Base-by-base conservation (phyloP, 345 rosid species). In the Balakata baccata region DNA sequence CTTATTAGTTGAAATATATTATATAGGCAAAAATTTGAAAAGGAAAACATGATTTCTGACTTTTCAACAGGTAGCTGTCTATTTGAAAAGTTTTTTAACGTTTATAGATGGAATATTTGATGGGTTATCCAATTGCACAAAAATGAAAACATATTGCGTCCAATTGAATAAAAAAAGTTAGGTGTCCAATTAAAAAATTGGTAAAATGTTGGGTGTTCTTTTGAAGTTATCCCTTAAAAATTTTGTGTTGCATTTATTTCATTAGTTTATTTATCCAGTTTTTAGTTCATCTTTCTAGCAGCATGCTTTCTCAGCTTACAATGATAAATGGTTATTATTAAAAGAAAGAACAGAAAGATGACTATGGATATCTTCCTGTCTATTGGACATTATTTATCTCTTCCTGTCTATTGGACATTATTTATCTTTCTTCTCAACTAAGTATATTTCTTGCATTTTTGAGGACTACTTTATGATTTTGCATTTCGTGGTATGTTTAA, bases 401-500 rank as follows among this genome's bases (percentile, higher is more conserved):
- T 68, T 46, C 23, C 11, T 52, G 34, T 29, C 34, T 2, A 2
- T 13, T 8, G 20, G 43, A 23, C 25, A 25, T 49, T 25, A 34
- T 29, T 66, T 20, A 6, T 52, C 61, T 56, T 18, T 69, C 5
- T 51, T 60, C 7, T 1, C 49, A 46, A n/a, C 10, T 4, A 47
- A 23, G 54, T 11, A 14, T 39, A 23, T 71, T 14, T 20, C 16
- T 51, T 64, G 18, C 34, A 23, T 46, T 34, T 51, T 37, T 7
- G 0, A 34, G 45, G 25, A 53, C 43, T 39, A 38, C 38, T 25
- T 68, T 61, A 7, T 29, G 34, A 29, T 56, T 64, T 5, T 47
- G 73, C 49, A 65, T 46, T 20, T 20, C 45, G 60, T 47, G 47
- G 37, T 45, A 37, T 68, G 78, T 51, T 81, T 66, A 75, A 38